Evolutionary conservation across 2,329 filamentous ascomycete species (phyloP).

Genomic region (Trichocomaceae sp.): DNA sequence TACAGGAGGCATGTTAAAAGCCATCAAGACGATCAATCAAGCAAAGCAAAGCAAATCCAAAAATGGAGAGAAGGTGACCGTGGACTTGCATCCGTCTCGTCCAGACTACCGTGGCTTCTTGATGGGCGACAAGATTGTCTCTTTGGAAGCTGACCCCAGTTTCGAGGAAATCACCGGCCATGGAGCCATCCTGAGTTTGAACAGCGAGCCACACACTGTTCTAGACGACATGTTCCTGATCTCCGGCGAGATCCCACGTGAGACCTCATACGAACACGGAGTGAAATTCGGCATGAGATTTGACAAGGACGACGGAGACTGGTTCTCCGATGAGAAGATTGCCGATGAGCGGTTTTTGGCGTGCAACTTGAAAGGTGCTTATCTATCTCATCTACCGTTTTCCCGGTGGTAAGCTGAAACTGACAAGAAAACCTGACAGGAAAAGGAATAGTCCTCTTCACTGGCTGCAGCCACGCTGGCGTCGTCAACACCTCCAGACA

Average conservation of each 20-base stretch:
- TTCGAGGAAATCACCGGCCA: constrained; percentile 43
- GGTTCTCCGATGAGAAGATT: constrained; percentile 47
- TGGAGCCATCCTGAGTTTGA: constrained; percentile 37
- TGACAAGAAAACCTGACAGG: constrained; percentile 22
- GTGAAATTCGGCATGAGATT: constrained; percentile 42
- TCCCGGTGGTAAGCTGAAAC: too few relatives aligned
- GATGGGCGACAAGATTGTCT: constrained; percentile 37
- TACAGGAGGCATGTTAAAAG: constrained; percentile 44
- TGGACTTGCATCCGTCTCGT: constrained; percentile 49
- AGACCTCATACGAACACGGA: constrained; percentile 46
- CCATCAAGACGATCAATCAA: constrained; percentile 44
- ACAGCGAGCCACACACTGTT: constrained; percentile 38
- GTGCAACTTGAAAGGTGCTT: constrained; percentile 50
- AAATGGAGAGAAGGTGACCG: constrained; percentile 25
- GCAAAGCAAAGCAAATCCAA: constrained; percentile 27
- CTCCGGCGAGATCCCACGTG: constrained; percentile 49
- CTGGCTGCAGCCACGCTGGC: constrained; percentile 51
- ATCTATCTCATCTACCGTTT: constrained; percentile 10
- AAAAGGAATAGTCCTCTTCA: constrained; percentile 50
- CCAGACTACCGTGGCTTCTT: constrained; percentile 47
- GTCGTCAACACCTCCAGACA: constrained; percentile 48
- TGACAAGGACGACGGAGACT: constrained; percentile 33
- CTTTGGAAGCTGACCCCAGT: constrained; percentile 48
- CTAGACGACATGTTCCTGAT: constrained; percentile 48
- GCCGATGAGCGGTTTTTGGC: constrained; percentile 49